Base-by-base conservation (phyloP, 2,329 filamentous ascomycete species). In the Fusarium foetens region DNA sequence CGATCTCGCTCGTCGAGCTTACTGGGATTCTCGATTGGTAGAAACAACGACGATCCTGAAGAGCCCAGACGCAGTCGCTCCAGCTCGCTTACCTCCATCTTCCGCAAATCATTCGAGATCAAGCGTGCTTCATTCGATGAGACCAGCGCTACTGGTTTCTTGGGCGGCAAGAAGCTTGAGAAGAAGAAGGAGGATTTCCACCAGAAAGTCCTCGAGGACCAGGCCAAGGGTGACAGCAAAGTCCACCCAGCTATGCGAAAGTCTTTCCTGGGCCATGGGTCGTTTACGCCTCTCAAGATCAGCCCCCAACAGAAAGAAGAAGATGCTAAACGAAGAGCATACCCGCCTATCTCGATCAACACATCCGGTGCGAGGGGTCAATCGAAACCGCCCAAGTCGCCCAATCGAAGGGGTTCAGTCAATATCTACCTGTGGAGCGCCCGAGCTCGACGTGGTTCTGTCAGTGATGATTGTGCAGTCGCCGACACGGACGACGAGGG, bases 111-210 rank as follows among this genome's bases (percentile, higher is more conserved):
- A 1, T 82, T 83, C 36, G 80, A 81, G 53, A 78, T 79, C 38
- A 77, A 79, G 21, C 77, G 81, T 5, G 73, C 76, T 2, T 83
- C 81, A 0, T 68, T 78, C 23, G 81, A 82, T 38, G 76, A 78
- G 25, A 66, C 73, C 13, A 70, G 69, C n/a, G 74, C 81, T 10
- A 76, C 75, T 4, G 79, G 79, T 17, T 85, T 85, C 68, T 80
- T 85, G 29, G 82, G 83, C 2, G 82, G 81, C 25, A 80, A 80
- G 58, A 84, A 84, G 62, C 76, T 84, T 21, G 83, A 84, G 51
- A 77, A 81, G 51, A 78, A 84, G 61, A 79, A 79, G 49, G 78
- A 83, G 12, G 78, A 78, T 3, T 79, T 79, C 23, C 72, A 79
- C 13, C 75, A 81, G 39, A 74, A 77, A 42, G 72, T 74, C 2